These are phyloP conservation scores for Auricularia cornea DNA, from an alignment of 768 basidiomycete species.

Conservation along the genomic window DNA sequence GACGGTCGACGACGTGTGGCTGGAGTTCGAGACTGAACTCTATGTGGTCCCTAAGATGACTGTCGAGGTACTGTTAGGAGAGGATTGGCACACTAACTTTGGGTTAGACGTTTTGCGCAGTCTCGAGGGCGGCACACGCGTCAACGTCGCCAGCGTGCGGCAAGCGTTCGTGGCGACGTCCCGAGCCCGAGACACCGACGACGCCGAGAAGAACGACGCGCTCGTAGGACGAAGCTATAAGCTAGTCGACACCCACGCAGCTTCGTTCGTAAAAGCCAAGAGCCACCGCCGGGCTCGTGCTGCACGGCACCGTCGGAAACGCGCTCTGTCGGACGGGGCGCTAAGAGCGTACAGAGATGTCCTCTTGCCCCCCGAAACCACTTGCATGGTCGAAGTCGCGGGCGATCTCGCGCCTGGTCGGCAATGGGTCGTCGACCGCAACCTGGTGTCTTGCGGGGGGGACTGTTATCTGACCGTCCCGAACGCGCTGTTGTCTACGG, in stretches of 20 bases:
- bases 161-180: neutral
- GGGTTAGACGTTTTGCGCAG: constrained; percentile 12
- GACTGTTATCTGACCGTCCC: neutral
- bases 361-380: neutral
- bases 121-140: neutral
- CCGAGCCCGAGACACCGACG: neutral
- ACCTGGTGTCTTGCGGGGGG: neutral
- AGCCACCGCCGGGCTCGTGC: neutral
- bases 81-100: constrained; percentile 19
- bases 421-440: neutral
- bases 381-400: neutral
- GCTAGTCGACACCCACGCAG: neutral
- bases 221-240: neutral
- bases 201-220: neutral
- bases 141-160: neutral
- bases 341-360: neutral
- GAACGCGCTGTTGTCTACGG: neutral
- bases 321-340: neutral
- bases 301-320: neutral
- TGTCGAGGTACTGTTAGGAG: constrained; percentile 24
- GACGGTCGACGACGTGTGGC: neutral
- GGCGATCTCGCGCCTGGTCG: neutral
- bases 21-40: neutral
- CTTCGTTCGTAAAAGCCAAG: neutral
- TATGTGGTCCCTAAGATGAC: constrained; percentile 19